These are phyloP conservation scores for Citrus mangshanensis DNA, from an alignment of 345 rosid genomes.

Conservation along the genomic window DNA sequence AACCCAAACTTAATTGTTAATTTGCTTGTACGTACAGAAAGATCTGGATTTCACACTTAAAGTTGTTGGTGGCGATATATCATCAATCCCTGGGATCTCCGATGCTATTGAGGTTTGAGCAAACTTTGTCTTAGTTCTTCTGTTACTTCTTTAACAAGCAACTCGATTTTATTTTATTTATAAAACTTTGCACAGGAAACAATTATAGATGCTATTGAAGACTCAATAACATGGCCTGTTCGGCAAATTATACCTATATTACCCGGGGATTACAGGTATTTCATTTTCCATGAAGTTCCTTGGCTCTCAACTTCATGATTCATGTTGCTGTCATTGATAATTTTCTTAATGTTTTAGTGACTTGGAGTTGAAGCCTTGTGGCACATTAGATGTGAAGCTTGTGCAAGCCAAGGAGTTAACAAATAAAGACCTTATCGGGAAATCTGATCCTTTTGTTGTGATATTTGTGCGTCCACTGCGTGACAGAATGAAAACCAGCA, in stretches of 20 bases:
- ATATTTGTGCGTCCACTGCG: conserved; percentile 75
- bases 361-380: conserved; percentile 83
- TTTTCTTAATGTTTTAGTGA: conserved; percentile 37
- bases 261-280: conserved; percentile 93
- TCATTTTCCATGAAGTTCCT: not conserved
- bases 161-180: not conserved
- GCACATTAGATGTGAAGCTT: conserved; percentile 85
- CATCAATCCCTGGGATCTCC: conserved; percentile 80
- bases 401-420: conserved; percentile 81
- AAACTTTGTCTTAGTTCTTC: not conserved
- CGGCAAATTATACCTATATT: conserved; percentile 68
- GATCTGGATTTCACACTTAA: conserved; percentile 73
- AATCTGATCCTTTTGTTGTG: conserved; percentile 87
- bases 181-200: conserved; percentile 53
- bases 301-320: not conserved
- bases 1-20: not conserved
- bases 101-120: conserved; percentile 74
- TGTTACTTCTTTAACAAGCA: not conserved
- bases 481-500: conserved; percentile 69
- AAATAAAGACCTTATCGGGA: conserved; percentile 85
- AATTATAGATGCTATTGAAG: conserved; percentile 78
- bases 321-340: not conserved
- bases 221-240: conserved; percentile 90
- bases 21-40: conserved; percentile 49
- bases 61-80: conserved; percentile 74